Evolutionary conservation across 148 eudicot genomes (phyloP).

Genomic region (Simmondsia chinensis): DNA sequence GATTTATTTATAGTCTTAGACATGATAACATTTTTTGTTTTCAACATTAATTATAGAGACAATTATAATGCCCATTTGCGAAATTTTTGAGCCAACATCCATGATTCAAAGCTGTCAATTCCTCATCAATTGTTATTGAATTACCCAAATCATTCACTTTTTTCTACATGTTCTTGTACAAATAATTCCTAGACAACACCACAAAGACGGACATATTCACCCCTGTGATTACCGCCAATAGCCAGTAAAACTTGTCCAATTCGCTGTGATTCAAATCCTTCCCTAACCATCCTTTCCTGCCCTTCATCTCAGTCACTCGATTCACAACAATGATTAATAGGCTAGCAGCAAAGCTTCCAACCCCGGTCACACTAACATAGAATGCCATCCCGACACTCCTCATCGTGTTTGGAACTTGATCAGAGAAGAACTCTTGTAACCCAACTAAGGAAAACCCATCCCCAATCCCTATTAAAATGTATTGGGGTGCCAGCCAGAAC

Average conservation of each 20-base stretch:
- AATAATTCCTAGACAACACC: conserved; percentile 21
- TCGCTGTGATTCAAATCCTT: conserved; percentile 36
- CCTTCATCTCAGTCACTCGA: conserved; percentile 12
- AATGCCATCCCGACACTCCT: conserved; percentile 44
- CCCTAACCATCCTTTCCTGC: conserved; percentile 46
- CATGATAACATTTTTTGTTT: too few species aligned
- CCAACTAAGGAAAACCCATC: conserved; percentile 49
- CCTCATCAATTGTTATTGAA: too few species aligned
- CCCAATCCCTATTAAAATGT: conserved; percentile 26
- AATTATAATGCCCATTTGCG: too few species aligned
- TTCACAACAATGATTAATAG: conserved; percentile 31
- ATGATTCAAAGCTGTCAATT: too few species aligned
- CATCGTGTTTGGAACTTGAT: conserved; percentile 48
- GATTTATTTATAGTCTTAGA: too few species aligned
- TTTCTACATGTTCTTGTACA: conserved; percentile 27
- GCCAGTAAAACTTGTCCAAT: conserved; percentile 70
- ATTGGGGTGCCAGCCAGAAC: conserved; percentile 34
- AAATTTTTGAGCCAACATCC: too few species aligned
- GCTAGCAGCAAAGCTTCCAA: conserved; percentile 50
- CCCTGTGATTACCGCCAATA: conserved; percentile 28
- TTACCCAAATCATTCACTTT: conserved; percentile 1
- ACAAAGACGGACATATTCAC: conserved; percentile 21
- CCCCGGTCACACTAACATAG: conserved; percentile 38
- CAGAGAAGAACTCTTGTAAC: conserved; percentile 51
- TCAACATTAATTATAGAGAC: too few species aligned